phyloP scores from a whole-genome alignment of 306 rosid species.

The Rosa rugosa region DNA sequence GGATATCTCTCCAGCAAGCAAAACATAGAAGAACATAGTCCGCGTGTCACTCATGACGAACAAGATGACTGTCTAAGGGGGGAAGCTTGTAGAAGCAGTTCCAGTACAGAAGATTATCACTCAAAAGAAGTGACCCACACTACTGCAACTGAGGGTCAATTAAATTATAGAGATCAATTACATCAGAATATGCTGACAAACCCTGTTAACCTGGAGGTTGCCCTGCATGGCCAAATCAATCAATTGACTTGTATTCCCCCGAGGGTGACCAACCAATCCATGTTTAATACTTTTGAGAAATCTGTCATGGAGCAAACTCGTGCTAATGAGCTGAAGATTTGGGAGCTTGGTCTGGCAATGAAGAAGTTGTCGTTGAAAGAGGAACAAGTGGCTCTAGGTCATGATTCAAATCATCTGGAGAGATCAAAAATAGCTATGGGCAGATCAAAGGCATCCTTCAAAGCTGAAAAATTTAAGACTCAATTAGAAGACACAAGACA shows the following conservation, averaged over 20 bases:
- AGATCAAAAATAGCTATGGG: slow-evolving; percentile 70
- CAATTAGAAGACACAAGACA: slow-evolving; percentile 67
- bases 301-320: slow-evolving; percentile 65
- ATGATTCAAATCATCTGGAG: slow-evolving; percentile 56
- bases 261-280: slow-evolving; percentile 29
- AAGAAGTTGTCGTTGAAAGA: slow-evolving; percentile 47
- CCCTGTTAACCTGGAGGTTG: slow-evolving; percentile 41
- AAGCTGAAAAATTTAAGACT: slow-evolving; percentile 71
- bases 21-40: slow-evolving; percentile 27
- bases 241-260: slow-evolving; percentile 42
- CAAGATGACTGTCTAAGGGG: slow-evolving; percentile 25
- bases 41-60: slow-evolving; percentile 27
- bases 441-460: slow-evolving; percentile 65
- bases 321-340: slow-evolving; percentile 65
- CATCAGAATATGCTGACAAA: slow-evolving; percentile 34
- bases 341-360: slow-evolving; percentile 60
- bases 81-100: slow-evolving; percentile 34
- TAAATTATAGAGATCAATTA: slow-evolving; percentile 37
- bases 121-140: slow-evolving; percentile 21
- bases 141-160: slow-evolving; percentile 24
- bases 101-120: slow-evolving; percentile 33
- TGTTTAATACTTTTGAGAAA: slow-evolving; percentile 41
- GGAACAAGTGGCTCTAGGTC: slow-evolving; percentile 49
- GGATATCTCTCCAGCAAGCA: slow-evolving; percentile 23
- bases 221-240: slow-evolving; percentile 41